Conservation (phyloP, 106 monocot species). For the Alisma plantagoaquatica region DNA sequence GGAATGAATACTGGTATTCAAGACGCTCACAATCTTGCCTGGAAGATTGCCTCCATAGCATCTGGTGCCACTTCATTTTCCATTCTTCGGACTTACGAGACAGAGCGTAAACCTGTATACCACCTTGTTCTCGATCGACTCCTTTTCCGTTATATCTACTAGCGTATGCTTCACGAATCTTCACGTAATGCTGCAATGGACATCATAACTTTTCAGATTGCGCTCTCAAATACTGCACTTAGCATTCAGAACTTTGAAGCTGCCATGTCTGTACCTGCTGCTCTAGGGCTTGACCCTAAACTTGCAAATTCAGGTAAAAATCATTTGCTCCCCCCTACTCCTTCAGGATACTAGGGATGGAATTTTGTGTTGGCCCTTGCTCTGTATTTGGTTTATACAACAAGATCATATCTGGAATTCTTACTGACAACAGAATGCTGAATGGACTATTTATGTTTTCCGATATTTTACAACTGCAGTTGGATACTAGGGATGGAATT, state of each 20-base stretch:
- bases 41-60: constrained; percentile 61
- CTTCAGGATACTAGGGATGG: background rate
- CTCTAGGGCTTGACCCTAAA: constrained; percentile 80
- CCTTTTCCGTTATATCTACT: constrained; percentile 14
- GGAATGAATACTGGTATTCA: constrained; percentile 99
- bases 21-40: constrained; percentile 95
- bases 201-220: constrained; percentile 81
- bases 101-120: constrained; percentile 83
- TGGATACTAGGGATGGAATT: background rate
- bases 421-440: no score
- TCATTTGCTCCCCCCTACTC: background rate
- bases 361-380: no score
- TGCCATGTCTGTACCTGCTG: constrained; percentile 82
- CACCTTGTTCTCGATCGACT: no score
- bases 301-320: constrained; percentile 75
- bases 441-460: no score
- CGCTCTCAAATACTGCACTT: constrained; percentile 66
- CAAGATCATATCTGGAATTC: no score
- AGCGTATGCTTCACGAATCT: no score
- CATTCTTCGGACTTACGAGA: constrained; percentile 73
- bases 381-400: no score
- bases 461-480: no score
- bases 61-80: constrained; percentile 45
- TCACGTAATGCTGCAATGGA: no score
- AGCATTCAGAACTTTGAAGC: constrained; percentile 88